Evolutionary conservation across 495 filamentous ascomycete genomes (phyloP).

Genomic region (Neurospora sp.): DNA sequence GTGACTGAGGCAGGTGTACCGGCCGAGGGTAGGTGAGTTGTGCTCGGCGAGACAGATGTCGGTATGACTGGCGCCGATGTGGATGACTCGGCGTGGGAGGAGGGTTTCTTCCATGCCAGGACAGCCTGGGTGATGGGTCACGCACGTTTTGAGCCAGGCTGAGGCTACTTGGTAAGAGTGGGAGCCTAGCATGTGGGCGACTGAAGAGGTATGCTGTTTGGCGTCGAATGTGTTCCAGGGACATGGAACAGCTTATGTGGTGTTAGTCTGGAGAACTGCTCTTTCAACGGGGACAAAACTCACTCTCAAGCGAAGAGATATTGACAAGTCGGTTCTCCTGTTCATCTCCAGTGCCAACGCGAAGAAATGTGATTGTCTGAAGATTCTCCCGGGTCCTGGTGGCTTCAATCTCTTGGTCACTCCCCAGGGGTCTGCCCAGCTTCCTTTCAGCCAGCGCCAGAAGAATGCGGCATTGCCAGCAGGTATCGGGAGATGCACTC

Average conservation of each 20-base stretch:
- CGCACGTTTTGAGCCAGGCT: background rate
- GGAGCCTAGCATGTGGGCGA: background rate
- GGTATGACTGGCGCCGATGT: background rate
- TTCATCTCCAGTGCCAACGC: background rate
- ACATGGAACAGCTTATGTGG: background rate
- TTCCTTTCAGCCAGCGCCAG: background rate
- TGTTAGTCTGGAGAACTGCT: background rate
- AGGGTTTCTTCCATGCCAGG: background rate
- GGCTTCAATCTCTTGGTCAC: background rate
- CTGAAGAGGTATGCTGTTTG: background rate
- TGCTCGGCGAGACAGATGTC: background rate
- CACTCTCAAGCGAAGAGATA: background rate
- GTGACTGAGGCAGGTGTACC: slow-evolving; percentile 6
- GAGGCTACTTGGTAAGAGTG: background rate
- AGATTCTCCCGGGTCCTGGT: too few species aligned
- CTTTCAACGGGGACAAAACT: background rate
- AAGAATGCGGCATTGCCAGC: background rate
- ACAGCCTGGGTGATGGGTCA: background rate
- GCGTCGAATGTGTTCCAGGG: background rate
- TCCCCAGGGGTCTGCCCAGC: background rate
- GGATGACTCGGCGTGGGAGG: background rate
- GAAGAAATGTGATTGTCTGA: background rate
- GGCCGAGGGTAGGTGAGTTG: background rate
- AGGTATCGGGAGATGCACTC: background rate
- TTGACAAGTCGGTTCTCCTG: background rate